These are phyloP conservation scores for Alternaria hordeiaustralica DNA, from an alignment of 2,329 filamentous ascomycete genomes.

Conservation along the genomic window DNA sequence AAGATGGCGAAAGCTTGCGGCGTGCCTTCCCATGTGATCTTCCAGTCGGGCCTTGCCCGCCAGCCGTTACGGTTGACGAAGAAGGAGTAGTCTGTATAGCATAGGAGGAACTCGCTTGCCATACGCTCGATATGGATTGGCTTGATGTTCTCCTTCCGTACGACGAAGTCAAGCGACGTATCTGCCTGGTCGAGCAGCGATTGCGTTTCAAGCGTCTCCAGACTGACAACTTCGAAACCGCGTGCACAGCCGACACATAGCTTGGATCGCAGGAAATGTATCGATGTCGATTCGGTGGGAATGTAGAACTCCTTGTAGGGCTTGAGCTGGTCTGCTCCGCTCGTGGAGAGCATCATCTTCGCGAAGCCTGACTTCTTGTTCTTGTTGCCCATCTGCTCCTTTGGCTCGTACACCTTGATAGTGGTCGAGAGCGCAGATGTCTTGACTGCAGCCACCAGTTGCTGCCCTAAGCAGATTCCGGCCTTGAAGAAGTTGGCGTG, in stretches of 20 bases:
- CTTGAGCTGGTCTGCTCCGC: conserved; percentile 89
- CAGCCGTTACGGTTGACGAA: conserved; percentile 99
- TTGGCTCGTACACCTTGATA: conserved; percentile 99
- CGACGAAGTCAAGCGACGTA: conserved; percentile 96
- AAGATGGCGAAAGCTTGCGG: conserved; percentile 92
- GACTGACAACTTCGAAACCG: conserved; percentile 94
- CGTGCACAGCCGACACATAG: conserved; percentile 94
- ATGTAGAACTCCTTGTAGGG: conserved; percentile 92
- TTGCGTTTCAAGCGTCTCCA: conserved; percentile 98
- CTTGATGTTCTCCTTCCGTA: conserved; percentile 88
- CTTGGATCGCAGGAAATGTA: conserved; percentile 96
- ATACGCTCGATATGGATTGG: conserved; percentile 97
- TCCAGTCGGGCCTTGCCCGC: conserved; percentile 95
- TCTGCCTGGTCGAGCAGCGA: conserved; percentile 96
- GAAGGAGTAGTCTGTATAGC: conserved; percentile 98
- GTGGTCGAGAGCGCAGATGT: conserved; percentile 91
- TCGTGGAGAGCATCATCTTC: conserved; percentile 93
- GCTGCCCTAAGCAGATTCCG: conserved; percentile 90
- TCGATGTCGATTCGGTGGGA: conserved; percentile 95
- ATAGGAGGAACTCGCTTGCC: conserved; percentile 95
- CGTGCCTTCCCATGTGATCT: conserved; percentile 95
- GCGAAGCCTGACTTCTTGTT: conserved; percentile 95
- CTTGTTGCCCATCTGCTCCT: conserved; percentile 89
- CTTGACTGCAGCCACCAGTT: conserved; percentile 96
- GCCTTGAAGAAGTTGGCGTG: conserved; percentile 99